These are phyloP conservation scores for Crataegus laevigata DNA, from an alignment of 306 rosid species.

Conservation along the genomic window DNA sequence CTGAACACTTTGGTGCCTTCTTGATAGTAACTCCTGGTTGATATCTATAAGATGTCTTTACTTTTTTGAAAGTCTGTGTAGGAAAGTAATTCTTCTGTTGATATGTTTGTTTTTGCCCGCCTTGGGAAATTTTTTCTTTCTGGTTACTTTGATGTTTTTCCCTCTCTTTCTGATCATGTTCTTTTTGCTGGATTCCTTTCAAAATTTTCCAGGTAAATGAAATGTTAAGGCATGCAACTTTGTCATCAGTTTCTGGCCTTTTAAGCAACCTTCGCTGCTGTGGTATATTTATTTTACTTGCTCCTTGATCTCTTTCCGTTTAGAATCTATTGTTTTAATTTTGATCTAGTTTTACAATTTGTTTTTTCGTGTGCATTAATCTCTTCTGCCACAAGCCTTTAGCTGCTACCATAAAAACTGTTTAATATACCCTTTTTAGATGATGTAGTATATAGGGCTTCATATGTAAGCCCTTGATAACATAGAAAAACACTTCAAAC, in stretches of 20 bases:
- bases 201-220: constrained; percentile 59
- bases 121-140: not conserved
- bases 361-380: not conserved
- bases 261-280: constrained; percentile 72
- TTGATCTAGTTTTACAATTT: not conserved
- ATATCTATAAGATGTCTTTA: not conserved
- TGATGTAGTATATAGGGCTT: too few relatives aligned
- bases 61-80: not conserved
- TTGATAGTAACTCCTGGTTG: not conserved
- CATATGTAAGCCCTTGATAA: too few relatives aligned
- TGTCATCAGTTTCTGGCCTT: constrained; percentile 63
- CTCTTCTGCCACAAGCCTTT: not conserved
- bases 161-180: not conserved
- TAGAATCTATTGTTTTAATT: not conserved
- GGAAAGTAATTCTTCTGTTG: not conserved
- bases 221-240: constrained; percentile 62
- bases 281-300: constrained; percentile 36
- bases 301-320: not conserved
- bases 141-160: not conserved
- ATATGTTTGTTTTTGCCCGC: not conserved
- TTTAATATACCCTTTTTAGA: not conserved
- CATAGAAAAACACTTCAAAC: too few relatives aligned
- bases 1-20: not conserved
- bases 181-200: constrained; percentile 14
- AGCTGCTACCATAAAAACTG: not conserved